These are phyloP conservation scores for Penicillium fimorum DNA, from an alignment of 495 filamentous ascomycete species.

Conservation along the genomic window DNA sequence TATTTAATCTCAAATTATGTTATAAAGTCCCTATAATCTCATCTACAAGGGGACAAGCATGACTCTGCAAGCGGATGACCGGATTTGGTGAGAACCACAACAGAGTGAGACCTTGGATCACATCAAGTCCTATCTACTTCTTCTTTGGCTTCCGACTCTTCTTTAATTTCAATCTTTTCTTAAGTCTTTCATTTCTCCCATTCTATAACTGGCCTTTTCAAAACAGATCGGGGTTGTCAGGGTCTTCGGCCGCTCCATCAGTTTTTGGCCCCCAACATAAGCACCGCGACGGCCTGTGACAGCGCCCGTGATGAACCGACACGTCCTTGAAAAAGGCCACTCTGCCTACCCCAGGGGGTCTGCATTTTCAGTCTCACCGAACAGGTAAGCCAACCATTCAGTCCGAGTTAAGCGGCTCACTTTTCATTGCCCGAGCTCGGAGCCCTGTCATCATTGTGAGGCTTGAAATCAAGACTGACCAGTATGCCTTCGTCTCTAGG, in stretches of 20 bases:
- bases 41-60: neutral
- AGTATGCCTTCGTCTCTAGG: conserved; percentile 41
- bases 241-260: conserved; percentile 5
- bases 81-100: conserved; percentile 21
- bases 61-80: conserved; percentile 30
- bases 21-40: neutral
- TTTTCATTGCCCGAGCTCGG: conserved; percentile 2
- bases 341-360: conserved; percentile 59
- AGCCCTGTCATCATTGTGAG: conserved; percentile 12
- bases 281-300: conserved; percentile 25
- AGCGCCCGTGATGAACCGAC: conserved; percentile 50
- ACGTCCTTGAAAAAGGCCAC: conserved; percentile 77
- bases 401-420: conserved; percentile 4
- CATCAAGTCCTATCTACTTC: neutral
- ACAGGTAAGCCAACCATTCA: conserved; percentile 59
- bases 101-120: neutral
- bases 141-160: conserved; percentile 1
- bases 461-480: conserved; percentile 11
- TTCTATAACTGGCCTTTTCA: neutral
- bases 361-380: conserved; percentile 85
- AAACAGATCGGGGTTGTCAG: conserved; percentile 3
- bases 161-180: neutral
- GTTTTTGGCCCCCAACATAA: conserved; percentile 18
- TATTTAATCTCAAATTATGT: neutral
- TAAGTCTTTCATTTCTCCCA: neutral